These are phyloP conservation scores for Candida montana DNA, from an alignment of 805 yeast genomes.

Conservation along the genomic window DNA sequence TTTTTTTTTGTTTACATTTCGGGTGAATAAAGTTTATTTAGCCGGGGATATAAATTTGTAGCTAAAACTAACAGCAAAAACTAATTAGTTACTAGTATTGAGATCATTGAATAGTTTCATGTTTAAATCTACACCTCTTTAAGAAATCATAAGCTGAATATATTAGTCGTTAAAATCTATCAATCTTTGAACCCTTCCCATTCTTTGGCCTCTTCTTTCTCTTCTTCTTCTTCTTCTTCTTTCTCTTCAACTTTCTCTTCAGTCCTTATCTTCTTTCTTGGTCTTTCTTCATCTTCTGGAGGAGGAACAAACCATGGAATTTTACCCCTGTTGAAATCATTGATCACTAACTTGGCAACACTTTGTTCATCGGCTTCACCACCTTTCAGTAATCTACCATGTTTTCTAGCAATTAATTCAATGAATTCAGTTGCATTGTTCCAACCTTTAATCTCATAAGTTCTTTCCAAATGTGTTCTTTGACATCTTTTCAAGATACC, in stretches of 20 bases:
- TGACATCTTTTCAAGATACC: conserved; percentile 82
- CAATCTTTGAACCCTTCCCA: conserved; percentile 6
- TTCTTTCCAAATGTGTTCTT: conserved; percentile 85
- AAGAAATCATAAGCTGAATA: not conserved
- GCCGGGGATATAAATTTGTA: too few species aligned
- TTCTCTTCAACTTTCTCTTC: conserved; percentile 19
- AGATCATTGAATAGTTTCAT: too few species aligned
- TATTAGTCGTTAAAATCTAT: conserved; percentile 1
- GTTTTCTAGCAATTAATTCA: conserved; percentile 87
- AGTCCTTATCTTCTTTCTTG: conserved; percentile 25
- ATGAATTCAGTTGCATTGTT: conserved; percentile 68
- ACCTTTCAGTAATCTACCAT: conserved; percentile 89
- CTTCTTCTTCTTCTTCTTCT: conserved; percentile 9
- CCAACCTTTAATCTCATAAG: conserved; percentile 95
- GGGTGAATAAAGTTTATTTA: not conserved
- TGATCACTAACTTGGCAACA: conserved; percentile 82
- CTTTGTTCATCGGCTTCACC: conserved; percentile 97
- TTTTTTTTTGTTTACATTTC: conserved; percentile 5
- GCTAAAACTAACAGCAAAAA: too few species aligned
- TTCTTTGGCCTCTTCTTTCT: conserved; percentile 5
- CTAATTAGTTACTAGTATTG: too few species aligned
- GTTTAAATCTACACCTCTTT: not conserved
- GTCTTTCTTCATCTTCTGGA: conserved; percentile 59
- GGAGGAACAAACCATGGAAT: conserved; percentile 98
- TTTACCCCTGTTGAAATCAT: conserved; percentile 94